These are phyloP conservation scores for Glycine soja DNA, from an alignment of 306 rosid genomes.

Conservation along the genomic window DNA sequence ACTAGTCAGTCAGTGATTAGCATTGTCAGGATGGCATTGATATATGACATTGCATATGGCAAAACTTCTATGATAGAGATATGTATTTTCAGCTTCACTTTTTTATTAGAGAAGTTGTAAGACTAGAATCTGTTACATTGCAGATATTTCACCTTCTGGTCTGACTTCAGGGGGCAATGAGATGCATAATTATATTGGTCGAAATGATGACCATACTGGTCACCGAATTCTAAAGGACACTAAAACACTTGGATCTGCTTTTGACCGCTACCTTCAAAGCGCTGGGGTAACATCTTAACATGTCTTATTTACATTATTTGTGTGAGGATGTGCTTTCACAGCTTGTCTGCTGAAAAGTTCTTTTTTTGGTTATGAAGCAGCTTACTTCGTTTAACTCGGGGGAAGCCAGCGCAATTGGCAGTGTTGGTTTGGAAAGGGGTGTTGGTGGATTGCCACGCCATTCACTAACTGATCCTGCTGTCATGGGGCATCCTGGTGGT, in stretches of 20 bases:
- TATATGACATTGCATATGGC: background rate
- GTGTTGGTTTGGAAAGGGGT: slow-evolving; percentile 68
- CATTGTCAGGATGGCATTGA: slow-evolving; percentile 13
- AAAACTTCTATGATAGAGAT: too few relatives aligned
- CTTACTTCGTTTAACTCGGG: slow-evolving; percentile 68
- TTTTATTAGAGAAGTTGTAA: slow-evolving; percentile 10
- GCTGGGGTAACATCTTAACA: slow-evolving; percentile 62
- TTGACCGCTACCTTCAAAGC: slow-evolving; percentile 85
- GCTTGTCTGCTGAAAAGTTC: slow-evolving; percentile 45
- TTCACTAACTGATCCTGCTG: slow-evolving; percentile 60
- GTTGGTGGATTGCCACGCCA: slow-evolving; percentile 61
- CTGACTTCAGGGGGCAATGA: slow-evolving; percentile 70
- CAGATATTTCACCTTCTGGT: slow-evolving; percentile 65
- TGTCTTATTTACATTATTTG: slow-evolving; percentile 26
- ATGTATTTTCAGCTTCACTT: slow-evolving; percentile 10
- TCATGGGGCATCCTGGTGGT: slow-evolving; percentile 56
- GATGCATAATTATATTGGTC: slow-evolving; percentile 64
- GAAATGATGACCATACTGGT: slow-evolving; percentile 60
- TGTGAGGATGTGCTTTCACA: background rate
- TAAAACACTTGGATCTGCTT: slow-evolving; percentile 74
- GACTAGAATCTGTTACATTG: slow-evolving; percentile 34
- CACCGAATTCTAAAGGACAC: slow-evolving; percentile 64
- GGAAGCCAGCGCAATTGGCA: slow-evolving; percentile 62
- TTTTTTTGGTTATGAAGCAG: slow-evolving; percentile 58
- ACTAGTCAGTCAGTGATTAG: background rate